Evolutionary conservation across 2,329 filamentous ascomycete genomes (phyloP).

Genomic region (Pseudocercospora cruenta): DNA sequence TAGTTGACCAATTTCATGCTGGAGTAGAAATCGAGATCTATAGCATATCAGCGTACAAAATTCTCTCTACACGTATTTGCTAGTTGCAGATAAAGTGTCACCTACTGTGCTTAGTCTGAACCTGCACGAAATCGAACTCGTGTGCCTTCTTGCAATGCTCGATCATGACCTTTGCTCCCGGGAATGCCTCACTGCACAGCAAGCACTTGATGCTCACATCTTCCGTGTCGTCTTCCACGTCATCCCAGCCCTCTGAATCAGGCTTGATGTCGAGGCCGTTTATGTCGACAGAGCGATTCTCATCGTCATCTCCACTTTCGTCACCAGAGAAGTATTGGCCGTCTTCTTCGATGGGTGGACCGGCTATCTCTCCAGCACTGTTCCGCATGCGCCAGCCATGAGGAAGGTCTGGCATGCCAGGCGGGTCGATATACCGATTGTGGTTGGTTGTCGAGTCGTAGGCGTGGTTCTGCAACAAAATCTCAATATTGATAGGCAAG

Average conservation of each 20-base stretch:
- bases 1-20: conserved; percentile 55
- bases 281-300: conserved; percentile 21
- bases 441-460: not conserved
- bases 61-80: not conserved
- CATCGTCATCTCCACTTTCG: conserved; percentile 21
- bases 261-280: conserved; percentile 35
- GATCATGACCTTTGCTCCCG: conserved; percentile 40
- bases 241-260: conserved; percentile 50
- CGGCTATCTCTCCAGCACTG: conserved; percentile 26
- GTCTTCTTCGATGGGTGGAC: conserved; percentile 30
- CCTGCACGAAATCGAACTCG: conserved; percentile 45
- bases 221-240: conserved; percentile 47
- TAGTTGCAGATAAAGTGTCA: conserved; percentile 8
- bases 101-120: conserved; percentile 43
- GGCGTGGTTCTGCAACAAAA: not conserved
- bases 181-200: conserved; percentile 43
- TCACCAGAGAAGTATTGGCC: conserved; percentile 27
- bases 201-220: conserved; percentile 44
- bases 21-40: conserved; percentile 51
- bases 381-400: conserved; percentile 34
- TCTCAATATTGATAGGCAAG: conserved; percentile 5
- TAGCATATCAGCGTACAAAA: not conserved
- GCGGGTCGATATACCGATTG: not conserved
- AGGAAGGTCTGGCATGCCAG: conserved; percentile 28
- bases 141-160: conserved; percentile 43